Evolutionary conservation across 192 early-diverging fungal genomes (phyloP), one percentile per base, ranked within the genome.

Genomic region (Nowakowskiella sp.): DNA sequence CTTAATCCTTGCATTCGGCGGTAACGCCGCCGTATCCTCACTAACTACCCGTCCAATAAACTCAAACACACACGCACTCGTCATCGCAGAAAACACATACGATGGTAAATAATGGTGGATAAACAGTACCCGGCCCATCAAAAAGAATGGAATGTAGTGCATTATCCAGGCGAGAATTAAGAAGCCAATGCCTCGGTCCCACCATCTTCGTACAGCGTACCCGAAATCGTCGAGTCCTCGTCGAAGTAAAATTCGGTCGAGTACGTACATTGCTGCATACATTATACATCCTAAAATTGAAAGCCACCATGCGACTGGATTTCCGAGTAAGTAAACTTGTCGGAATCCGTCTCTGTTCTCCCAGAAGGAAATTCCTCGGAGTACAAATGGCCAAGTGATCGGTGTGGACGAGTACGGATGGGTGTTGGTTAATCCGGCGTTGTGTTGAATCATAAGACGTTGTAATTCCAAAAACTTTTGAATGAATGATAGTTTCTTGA

Each of bases 21-120:
- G 22, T 60, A 66, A 45, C 47, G 32, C 77, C 49, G 55, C 80
- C 75, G 50, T 82, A 71, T 9, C 72, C 56, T 67, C 70, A 80
- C 66, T 24, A 5, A 44, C 13, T 31, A 68, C 36, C 4, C 67
- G 16, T 19, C 53, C 51, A 22, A 93, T 71, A 61, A 87, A 89
- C 47, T 92, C 87, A 55, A 87, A 63, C 27, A 90, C 70, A 26
- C 73, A 79, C n/a, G 83, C 85, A 8, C 83, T 61, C 2, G 85
- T 48, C 65, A 97, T 68, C 53, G 84, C 83, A 27, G 82, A 83
- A 70, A 90, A 86, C 51, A 93, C 84, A 31, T 84, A 80, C 3
- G 86, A 81, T 1, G 91, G 92, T 45, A 96, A 68, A 64, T 97
- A 97, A 70, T 97, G 94, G 72, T 97, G 94, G 53, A 97, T 62